phyloP scores from a whole-genome alignment of 345 rosid genomes.

The Isatis tinctoria region DNA sequence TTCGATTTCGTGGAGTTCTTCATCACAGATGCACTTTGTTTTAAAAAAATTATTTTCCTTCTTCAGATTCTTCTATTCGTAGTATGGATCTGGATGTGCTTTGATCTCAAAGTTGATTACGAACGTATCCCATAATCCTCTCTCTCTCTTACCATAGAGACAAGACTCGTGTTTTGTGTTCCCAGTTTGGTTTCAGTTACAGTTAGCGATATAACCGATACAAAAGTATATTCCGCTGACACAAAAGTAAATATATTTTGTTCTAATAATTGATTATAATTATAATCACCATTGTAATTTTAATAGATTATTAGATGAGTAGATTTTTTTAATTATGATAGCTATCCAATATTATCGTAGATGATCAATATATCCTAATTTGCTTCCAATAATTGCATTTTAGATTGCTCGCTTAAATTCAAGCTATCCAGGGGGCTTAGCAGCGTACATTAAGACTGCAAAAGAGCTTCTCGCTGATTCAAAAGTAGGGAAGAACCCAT shows the following conservation, averaged over 20 bases:
- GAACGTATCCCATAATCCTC: no score
- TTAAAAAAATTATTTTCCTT: no score
- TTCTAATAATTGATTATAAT: background rate
- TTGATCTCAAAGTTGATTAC: background rate
- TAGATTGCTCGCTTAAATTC: conserved; percentile 72
- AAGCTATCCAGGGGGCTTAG: conserved; percentile 90
- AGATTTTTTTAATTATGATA: no score
- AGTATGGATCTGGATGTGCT: background rate
- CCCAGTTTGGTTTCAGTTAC: no score
- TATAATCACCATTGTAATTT: no score
- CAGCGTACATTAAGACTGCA: conserved; percentile 63
- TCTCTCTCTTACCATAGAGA: no score
- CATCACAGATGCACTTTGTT: no score
- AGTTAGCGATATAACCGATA: background rate
- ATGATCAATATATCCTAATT: background rate
- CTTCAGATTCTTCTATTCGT: no score
- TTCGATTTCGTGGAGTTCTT: no score
- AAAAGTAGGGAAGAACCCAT: conserved; percentile 85
- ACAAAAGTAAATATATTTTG: background rate
- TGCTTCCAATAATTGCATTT: background rate
- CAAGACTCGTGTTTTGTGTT: no score
- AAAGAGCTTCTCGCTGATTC: conserved; percentile 86
- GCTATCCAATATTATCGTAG: background rate
- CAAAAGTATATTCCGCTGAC: background rate
- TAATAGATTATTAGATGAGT: no score